phyloP scores from a whole-genome alignment of 2,329 filamentous ascomycete genomes.

The Fusarium hostae region DNA sequence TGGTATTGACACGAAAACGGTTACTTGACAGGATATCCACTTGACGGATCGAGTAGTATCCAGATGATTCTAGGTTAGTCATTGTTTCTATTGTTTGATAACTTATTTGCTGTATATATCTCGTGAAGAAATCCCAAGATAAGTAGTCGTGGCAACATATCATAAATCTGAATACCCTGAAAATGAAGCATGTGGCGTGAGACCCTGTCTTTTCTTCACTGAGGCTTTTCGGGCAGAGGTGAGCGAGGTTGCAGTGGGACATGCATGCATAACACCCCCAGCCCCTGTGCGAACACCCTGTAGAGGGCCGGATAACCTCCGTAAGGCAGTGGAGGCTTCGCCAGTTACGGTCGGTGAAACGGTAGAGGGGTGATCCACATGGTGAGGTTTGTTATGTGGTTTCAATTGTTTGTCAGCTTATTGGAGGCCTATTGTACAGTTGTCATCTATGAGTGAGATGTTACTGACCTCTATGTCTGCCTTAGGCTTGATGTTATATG shows the following conservation, averaged over 20 bases:
- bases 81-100: background rate
- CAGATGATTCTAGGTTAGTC: conserved; percentile 12
- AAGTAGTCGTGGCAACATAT: background rate
- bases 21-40: conserved; percentile 19
- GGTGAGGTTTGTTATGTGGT: background rate
- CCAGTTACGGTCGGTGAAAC: conserved; percentile 27
- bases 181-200: background rate
- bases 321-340: conserved; percentile 10
- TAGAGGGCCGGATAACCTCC: conserved; percentile 27
- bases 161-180: background rate
- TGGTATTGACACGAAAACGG: conserved; percentile 25
- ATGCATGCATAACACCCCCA: background rate
- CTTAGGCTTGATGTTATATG: background rate
- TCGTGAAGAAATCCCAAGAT: background rate
- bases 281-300: conserved; percentile 22
- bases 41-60: conserved; percentile 16
- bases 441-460: conserved; percentile 11
- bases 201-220: background rate
- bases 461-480: background rate
- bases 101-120: background rate
- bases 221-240: background rate
- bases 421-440: background rate
- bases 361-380: conserved; percentile 14
- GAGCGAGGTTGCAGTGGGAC: conserved; percentile 12
- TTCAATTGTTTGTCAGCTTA: background rate